Evolutionary conservation across 176 grass and related monocot species (phyloP).

Genomic region (sorghum (Sorghum bicolor)): Sorghum_bicolor_NCBIv3 NC_012873.2:63813501-63814000

Average conservation of each 20-base stretch:
- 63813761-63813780: too few species aligned
- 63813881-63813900: neutral
- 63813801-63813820: neutral
- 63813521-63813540: neutral
- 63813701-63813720: conserved; percentile 91
- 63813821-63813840: neutral
- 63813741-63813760: neutral
- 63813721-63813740: neutral
- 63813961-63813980: neutral
- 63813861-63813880: neutral
- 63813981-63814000: neutral
- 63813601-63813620: conserved; percentile 98
- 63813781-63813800: too few species aligned
- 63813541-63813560: neutral
- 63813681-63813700: conserved; percentile 96
- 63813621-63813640: conserved; percentile 96
- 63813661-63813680: conserved; percentile 99
- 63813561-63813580: conserved; percentile 34
- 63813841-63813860: neutral
- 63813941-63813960: neutral
- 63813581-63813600: conserved; percentile 93
- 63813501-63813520: neutral
- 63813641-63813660: conserved; percentile 97
- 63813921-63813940: neutral
- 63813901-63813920: neutral